Base-by-base conservation (phyloP, 2,329 filamentous ascomycete genomes). In the Pestalotiopsis fici region DNA sequence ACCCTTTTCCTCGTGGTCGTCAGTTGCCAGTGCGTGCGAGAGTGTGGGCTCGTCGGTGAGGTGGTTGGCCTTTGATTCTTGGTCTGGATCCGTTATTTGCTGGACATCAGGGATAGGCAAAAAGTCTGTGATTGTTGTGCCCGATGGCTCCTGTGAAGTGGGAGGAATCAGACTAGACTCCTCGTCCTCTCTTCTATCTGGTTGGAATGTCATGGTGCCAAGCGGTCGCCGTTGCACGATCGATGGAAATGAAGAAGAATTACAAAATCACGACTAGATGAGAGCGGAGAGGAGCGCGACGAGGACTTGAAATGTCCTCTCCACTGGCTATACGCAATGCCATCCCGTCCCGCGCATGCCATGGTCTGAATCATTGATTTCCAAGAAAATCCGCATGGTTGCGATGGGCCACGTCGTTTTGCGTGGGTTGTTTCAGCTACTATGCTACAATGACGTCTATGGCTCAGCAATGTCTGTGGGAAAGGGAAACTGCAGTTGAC, bases 21-120 rank as follows among this genome's bases (percentile, higher is more conserved):
- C 75, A n/a, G 77, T 78, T 1, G 83, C 83, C 3, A 85, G 74
- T 18, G 79, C 77, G 71, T 86, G 83, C 0, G 80, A 82, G 3
- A 82, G 71, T 0, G 80, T 79, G 2, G 77, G 74, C n/a, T 75
- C 74, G 7, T 77, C 74, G 4, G 69, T 57, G 9, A 66, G 64
- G 4, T 31, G 23, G 27, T 60, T 66, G 23, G 55, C 37, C 18
- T 23, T 61, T 3, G 60, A 56, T n/a, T 0, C 35, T 11, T 35
- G n/a, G 5, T 54, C 55, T 3, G 64, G 64, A 55, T 66, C 57
- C 13, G 64, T 61, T 3, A 61, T 56, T 9, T 31, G 64, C 21
- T 66, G 35, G 2, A 56, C 61, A 11, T 60, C 50, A 15, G 64
- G 64, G 27, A 66, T 61, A 6, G 64, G 64, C 4, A 66, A 37